phyloP scores from a whole-genome alignment of 306 rosid genomes.

The Pyrus pyrifolia region DNA sequence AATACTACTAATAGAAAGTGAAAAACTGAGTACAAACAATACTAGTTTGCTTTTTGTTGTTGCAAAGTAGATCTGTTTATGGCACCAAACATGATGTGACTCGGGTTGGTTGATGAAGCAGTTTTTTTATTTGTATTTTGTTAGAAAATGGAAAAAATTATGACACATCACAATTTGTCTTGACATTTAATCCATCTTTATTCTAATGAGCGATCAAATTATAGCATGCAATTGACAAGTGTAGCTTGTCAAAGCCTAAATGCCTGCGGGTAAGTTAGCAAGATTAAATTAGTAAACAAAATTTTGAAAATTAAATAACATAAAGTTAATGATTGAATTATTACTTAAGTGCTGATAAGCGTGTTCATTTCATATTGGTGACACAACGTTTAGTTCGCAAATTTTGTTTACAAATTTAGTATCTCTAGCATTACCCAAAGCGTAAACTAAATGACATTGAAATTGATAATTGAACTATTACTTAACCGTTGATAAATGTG shows the following conservation, averaged over 20 bases:
- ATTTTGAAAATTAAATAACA: no score
- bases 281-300: no score
- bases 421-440: no score
- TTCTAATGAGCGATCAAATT: not conserved
- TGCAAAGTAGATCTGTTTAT: not conserved
- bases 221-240: not conserved
- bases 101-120: not conserved
- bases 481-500: no score
- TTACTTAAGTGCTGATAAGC: no score
- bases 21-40: not conserved
- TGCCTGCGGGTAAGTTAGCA: no score
- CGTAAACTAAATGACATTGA: no score
- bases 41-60: not conserved
- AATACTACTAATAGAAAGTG: not conserved
- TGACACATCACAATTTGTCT: conserved; percentile 2
- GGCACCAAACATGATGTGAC: conserved; percentile 9
- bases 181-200: not conserved
- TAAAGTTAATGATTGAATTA: no score
- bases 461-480: no score
- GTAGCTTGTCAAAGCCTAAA: not conserved
- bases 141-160: not conserved
- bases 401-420: no score
- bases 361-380: no score
- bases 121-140: not conserved
- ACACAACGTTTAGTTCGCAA: no score